Base-by-base conservation (phyloP, 345 rosid species). In the Cardamine occulta region DNA sequence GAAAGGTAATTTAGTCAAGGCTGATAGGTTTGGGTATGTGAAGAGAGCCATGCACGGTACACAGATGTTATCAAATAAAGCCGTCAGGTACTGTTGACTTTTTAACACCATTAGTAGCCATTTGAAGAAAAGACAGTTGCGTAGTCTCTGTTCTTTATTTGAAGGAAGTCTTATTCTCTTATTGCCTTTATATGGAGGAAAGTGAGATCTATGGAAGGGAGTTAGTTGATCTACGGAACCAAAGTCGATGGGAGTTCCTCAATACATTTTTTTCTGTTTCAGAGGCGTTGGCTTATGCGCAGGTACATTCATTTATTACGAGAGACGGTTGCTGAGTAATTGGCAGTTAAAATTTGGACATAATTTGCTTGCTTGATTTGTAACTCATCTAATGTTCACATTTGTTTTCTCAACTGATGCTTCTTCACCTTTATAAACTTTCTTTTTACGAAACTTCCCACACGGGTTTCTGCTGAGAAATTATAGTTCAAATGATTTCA, bases 31-130 rank as follows among this genome's bases (percentile, higher is more conserved):
- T 84, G 98, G 98, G 52, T 91, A 88, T 55, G 91, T 94, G 28
- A 88, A 91, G 75, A 89, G 97, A 80, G 97, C 93, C 49, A 91
- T 94, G 98, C 98, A 94, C 44, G 98, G 98, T 35, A 88, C 97
- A 39, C 76, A 35, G 71, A 94, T 94, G 98, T 78, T 94, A 64
- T 88, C 98, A 65, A 94, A 88, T 69, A 91, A 79, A 82, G 94
- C 86, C 79, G 87, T 89, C 76, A 94, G 97, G 98, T 94, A 73
- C 72, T 62, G 12, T 53, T 72, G 56, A 48, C 65, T 28, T 19
- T 57, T 8, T 2, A 68, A 18, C 52, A 24, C 56, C 63, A 3
- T 60, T 75, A 45, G 17, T 59, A 32, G 42, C 24, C 56, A 47
- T 65, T 14, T 47, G 67, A 78, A 65, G 34, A 28, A 63, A 45